Evolutionary conservation across 768 basidiomycete species (phyloP).

Genomic region (Dentipellis fragilis): DNA sequence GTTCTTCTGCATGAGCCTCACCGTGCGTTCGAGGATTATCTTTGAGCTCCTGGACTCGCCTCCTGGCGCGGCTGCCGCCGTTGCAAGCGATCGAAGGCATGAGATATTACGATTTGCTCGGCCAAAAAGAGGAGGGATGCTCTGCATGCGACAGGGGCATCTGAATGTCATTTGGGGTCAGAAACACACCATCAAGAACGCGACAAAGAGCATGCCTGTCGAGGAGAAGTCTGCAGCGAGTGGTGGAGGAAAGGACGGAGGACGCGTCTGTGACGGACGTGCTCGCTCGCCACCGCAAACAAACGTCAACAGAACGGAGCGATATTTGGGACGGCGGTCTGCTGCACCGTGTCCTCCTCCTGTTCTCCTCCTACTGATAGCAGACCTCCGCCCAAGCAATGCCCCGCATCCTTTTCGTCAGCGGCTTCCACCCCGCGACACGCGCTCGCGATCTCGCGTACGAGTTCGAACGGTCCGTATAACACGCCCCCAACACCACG

Average conservation of each 20-base stretch:
- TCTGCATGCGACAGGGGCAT: slow-evolving; percentile 1
- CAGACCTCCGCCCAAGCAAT: slow-evolving; percentile 22
- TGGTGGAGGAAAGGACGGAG: not conserved
- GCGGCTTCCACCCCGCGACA: slow-evolving; percentile 75
- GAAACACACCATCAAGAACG: not conserved
- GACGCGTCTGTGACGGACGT: not conserved
- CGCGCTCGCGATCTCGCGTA: slow-evolving; percentile 76
- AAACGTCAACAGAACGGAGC: not conserved
- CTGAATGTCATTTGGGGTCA: not conserved
- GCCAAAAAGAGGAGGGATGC: not conserved
- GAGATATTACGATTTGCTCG: not conserved
- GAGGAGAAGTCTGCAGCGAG: not conserved
- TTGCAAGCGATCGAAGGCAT: not conserved
- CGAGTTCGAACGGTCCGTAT: slow-evolving; percentile 71
- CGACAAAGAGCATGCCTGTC: not conserved
- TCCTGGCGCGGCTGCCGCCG: not conserved
- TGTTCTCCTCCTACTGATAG: not conserved
- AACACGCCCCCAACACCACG: not conserved
- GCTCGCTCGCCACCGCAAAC: not conserved
- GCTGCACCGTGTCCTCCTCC: not conserved
- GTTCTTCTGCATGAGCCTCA: no score
- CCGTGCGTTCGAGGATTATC: no score
- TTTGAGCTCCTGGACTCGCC: no score
- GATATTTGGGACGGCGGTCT: not conserved
- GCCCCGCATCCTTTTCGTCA: slow-evolving; percentile 83